Evolutionary conservation across 495 filamentous ascomycete species (phyloP).

Genomic region (Penicillium robsamsonii): DNA sequence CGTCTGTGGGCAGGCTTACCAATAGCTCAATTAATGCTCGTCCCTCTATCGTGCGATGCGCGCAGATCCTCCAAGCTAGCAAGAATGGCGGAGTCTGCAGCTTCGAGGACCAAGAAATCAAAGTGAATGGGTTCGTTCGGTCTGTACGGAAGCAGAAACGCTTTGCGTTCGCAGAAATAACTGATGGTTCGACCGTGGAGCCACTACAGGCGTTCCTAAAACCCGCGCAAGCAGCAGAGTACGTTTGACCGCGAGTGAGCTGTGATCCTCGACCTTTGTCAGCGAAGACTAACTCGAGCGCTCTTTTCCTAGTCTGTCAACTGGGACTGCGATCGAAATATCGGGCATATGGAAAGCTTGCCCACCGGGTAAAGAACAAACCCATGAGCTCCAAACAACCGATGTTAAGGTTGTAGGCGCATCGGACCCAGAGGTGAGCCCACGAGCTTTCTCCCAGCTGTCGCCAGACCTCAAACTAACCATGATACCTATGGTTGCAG

Average conservation of each 20-base stretch:
- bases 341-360: slow-evolving; percentile 78
- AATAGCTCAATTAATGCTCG: slow-evolving; percentile 17
- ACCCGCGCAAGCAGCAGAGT: slow-evolving; percentile 75
- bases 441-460: not conserved
- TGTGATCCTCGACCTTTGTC: not conserved
- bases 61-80: slow-evolving; percentile 39
- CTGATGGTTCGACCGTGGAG: slow-evolving; percentile 80
- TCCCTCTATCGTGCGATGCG: slow-evolving; percentile 33
- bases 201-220: slow-evolving; percentile 80
- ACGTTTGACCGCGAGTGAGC: slow-evolving; percentile 32
- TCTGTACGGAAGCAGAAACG: slow-evolving; percentile 85
- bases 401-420: slow-evolving; percentile 68
- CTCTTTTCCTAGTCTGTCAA: slow-evolving; percentile 59
- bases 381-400: slow-evolving; percentile 73
- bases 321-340: slow-evolving; percentile 75
- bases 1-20: slow-evolving; percentile 38
- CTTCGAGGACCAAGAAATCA: slow-evolving; percentile 47
- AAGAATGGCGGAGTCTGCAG: slow-evolving; percentile 26
- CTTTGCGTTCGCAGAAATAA: slow-evolving; percentile 76
- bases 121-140: slow-evolving; percentile 75
- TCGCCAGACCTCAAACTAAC: slow-evolving; percentile 10
- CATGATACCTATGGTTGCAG: slow-evolving; percentile 39
- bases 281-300: slow-evolving; percentile 9
- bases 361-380: slow-evolving; percentile 64
- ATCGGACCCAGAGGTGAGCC: slow-evolving; percentile 73